Base-by-base conservation (phyloP, 2,329 filamentous ascomycete species). In the Elsinoe arachidis region DNA sequence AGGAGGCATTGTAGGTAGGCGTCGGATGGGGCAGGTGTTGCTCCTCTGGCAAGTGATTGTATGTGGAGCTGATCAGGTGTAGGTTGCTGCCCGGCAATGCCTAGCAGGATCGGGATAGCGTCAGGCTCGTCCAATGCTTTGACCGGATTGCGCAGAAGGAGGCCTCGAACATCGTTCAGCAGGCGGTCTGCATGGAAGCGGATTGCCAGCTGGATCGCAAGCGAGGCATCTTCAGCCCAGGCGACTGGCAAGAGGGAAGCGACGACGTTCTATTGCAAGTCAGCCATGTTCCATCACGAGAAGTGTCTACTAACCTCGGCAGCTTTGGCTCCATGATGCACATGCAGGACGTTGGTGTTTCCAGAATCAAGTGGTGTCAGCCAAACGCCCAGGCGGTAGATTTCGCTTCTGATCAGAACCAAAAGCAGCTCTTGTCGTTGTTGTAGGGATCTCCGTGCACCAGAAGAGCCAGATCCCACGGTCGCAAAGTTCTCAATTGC, bases 351-450 rank as follows among this genome's bases (percentile, higher is more conserved):
- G 26, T 61, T 60, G 14, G 60, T 59, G 9, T 76, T 78, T 38
- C 83, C 78, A 46, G 86, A 81, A 60, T 83, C 82, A 35, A 96
- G 74, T 1, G 93, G 95, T 66, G 85, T 86, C 34, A 95, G 80
- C 95, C 95, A 99, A 5, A 99, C 93, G 43, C 80, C 82, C 39
- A 99, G 77, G 43, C 92, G 85, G 2, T 82, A 80, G 65, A 90
- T 84, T 71, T 99, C 93, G 66, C 88, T 93, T 59, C 90, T 85
- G 19, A 99, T 76, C 3, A 99, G 77, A 5, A 90, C 71, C 17
- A 86, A 78, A 19, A 99, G 76, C n/a, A 99, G 75, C 60, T 90
- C 85, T 67, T 96, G 89, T 70, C 95, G 97, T 9, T 81, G 74
- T 57, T 86, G 82, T 39, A 95, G 74, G 0, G 85, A 83, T 63